Percentiles rank a stretch among this genome's conserved stretches.
Evolutionary conservation across 192 early-diverging fungal species (phyloP).

Genomic region (Podila clonocystis): DNA sequence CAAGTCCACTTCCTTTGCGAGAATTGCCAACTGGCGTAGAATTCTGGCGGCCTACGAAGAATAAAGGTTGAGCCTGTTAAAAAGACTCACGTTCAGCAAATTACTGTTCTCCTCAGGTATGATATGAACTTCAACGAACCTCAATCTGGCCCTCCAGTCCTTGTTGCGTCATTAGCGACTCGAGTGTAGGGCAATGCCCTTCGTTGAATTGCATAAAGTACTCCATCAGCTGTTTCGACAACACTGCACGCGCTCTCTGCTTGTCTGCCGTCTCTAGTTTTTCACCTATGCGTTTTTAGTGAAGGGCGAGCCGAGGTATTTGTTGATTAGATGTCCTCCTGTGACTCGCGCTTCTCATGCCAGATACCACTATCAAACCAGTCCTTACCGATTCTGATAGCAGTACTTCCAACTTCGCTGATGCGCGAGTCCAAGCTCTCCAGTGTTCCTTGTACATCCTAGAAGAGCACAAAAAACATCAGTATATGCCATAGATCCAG

Average conservation of each 20-base stretch:
- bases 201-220: conserved; percentile 94
- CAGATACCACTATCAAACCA: too few relatives aligned
- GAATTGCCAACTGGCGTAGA: conserved; percentile 82
- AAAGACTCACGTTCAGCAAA: too few relatives aligned
- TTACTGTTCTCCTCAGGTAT: background rate
- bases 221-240: conserved; percentile 91
- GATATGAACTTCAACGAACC: conserved; percentile 33
- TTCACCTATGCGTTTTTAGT: conserved; percentile 69
- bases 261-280: conserved; percentile 97
- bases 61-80: background rate
- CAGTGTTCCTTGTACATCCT: conserved; percentile 90
- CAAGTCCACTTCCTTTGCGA: conserved; percentile 85
- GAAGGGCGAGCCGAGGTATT: background rate
- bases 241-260: conserved; percentile 86
- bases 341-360: too few relatives aligned
- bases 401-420: conserved; percentile 93
- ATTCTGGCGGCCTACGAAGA: conserved; percentile 80
- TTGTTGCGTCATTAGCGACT: conserved; percentile 72
- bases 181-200: conserved; percentile 77
- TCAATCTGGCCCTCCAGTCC: conserved; percentile 89
- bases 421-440: conserved; percentile 89
- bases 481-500: background rate
- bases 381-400: conserved; percentile 86
- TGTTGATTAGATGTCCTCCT: too few relatives aligned
- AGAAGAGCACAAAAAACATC: background rate